These are phyloP conservation scores for Cenococcum geophilum DNA, from an alignment of 495 filamentous ascomycete species.

Conservation along the genomic window DNA sequence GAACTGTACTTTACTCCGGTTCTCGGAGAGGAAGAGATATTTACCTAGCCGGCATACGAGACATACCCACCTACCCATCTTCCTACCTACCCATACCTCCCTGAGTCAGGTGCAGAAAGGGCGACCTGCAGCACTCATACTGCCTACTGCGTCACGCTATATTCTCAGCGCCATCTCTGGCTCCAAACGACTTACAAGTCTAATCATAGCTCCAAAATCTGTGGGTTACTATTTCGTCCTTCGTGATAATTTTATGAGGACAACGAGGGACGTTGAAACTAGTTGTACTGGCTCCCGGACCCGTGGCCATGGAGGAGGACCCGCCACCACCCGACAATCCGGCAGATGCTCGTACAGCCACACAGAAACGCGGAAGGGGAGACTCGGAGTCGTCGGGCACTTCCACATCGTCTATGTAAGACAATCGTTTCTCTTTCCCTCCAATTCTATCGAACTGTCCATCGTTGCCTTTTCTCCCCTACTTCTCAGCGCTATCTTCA, in stretches of 20 bases:
- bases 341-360: conserved; percentile 28
- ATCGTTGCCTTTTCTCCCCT: no score
- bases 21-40: neutral
- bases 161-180: neutral
- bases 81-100: neutral
- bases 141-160: neutral
- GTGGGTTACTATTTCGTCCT: neutral
- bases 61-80: neutral
- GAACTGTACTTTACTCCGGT: neutral
- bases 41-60: neutral
- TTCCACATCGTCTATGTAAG: conserved; percentile 27
- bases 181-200: neutral
- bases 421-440: neutral
- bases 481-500: no score
- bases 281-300: conserved; percentile 13
- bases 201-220: neutral
- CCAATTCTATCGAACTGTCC: neutral
- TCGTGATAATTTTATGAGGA: neutral
- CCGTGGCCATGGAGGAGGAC: conserved; percentile 31
- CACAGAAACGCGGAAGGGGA: conserved; percentile 16
- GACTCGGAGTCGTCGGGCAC: conserved; percentile 20
- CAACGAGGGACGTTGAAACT: neutral
- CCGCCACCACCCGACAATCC: conserved; percentile 30
- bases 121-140: conserved; percentile 1
- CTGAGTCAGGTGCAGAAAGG: neutral